These are phyloP conservation scores for Aspergillus neoniger DNA, from an alignment of 2,329 filamentous ascomycete species.

Conservation along the genomic window DNA sequence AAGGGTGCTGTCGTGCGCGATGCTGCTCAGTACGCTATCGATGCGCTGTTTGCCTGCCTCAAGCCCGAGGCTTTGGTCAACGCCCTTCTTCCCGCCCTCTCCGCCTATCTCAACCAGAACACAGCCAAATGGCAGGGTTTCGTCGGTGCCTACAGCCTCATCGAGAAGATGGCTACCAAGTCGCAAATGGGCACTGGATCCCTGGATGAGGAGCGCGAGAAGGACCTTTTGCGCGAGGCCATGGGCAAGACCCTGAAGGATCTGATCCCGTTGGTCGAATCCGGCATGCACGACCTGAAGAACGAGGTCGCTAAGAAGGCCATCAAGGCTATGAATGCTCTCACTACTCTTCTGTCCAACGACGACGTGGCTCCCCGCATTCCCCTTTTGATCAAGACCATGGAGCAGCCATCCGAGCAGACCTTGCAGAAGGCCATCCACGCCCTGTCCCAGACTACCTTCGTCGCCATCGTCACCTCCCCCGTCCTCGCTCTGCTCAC, in stretches of 20 bases:
- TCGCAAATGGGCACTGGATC: conserved; percentile 81
- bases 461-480: conserved; percentile 92
- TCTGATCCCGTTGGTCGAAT: conserved; percentile 87
- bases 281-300: conserved; percentile 96
- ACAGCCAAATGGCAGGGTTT: conserved; percentile 97
- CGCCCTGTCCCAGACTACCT: conserved; percentile 95
- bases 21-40: conserved; percentile 89
- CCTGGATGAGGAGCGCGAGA: conserved; percentile 80
- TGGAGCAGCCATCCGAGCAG: conserved; percentile 88
- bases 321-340: conserved; percentile 85
- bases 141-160: conserved; percentile 77
- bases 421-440: conserved; percentile 95
- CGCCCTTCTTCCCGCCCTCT: conserved; percentile 76
- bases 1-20: conserved; percentile 88
- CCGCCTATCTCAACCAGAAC: conserved; percentile 74
- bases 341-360: conserved; percentile 89
- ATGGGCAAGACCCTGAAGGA: conserved; percentile 80
- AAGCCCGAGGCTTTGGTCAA: conserved; percentile 79
- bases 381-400: conserved; percentile 87
- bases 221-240: conserved; percentile 84
- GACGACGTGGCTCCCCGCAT: conserved; percentile 94
- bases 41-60: conserved; percentile 79
- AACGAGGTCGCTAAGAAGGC: conserved; percentile 80
- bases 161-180: conserved; percentile 94
- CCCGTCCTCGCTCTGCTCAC: conserved; percentile 93